Evolutionary conservation across 202 grass and related monocot species (phyloP).

Genomic region (Zizania palustris): DNA sequence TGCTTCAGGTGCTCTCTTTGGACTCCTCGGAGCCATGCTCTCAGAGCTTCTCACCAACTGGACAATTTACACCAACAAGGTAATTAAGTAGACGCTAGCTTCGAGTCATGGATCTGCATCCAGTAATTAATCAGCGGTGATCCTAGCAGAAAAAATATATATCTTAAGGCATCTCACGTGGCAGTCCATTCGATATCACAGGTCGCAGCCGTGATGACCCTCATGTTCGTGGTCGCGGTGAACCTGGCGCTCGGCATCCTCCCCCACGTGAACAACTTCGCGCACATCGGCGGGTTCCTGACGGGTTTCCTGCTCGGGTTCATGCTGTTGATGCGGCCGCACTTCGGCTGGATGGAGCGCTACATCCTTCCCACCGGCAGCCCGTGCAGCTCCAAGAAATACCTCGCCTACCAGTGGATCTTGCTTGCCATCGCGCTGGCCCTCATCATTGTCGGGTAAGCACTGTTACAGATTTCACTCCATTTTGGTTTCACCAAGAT

Average conservation of each 20-base stretch:
- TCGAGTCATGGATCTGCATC: background rate
- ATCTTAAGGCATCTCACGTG: background rate
- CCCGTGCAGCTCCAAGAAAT: conserved; percentile 57
- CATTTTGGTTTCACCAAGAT: background rate
- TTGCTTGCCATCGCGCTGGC: conserved; percentile 46
- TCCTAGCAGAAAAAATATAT: background rate
- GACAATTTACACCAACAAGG: conserved; percentile 94
- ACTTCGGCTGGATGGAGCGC: conserved; percentile 71
- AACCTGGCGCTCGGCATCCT: conserved; percentile 92
- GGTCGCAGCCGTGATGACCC: conserved; percentile 63
- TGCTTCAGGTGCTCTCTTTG: conserved; percentile 84
- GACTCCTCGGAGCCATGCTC: conserved; percentile 90
- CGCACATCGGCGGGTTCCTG: conserved; percentile 78
- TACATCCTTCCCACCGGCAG: conserved; percentile 49
- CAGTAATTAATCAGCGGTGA: background rate
- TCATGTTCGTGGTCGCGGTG: conserved; percentile 69
- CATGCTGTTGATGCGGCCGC: conserved; percentile 73
- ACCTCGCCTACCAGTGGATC: conserved; percentile 69
- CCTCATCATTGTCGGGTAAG: conserved; percentile 64
- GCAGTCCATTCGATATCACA: conserved; percentile 11
- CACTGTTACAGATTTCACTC: background rate
- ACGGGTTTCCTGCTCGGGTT: conserved; percentile 86
- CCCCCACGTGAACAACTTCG: conserved; percentile 90
- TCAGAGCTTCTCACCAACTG: conserved; percentile 84
- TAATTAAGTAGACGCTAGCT: conserved; percentile 20